Percentiles rank a stretch among this genome's conserved stretches.
Conservation (phyloP, 768 basidiomycete species). For the Saitozyma podzolica region DNA sequence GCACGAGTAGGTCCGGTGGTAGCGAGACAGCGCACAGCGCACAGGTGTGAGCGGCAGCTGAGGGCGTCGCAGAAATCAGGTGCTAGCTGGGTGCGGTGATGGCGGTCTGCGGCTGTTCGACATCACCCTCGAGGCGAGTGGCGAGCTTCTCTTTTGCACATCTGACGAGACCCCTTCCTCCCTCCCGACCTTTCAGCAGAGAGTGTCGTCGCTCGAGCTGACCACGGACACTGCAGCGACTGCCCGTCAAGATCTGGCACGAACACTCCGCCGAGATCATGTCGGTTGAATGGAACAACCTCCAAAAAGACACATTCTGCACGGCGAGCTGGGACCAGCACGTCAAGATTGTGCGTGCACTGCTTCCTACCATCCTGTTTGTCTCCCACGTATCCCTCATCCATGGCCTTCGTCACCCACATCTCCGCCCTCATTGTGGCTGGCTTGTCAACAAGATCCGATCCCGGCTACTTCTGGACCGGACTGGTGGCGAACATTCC, state of each 20-base stretch:
- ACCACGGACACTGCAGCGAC: constrained; percentile 60
- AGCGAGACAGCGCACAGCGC: not conserved
- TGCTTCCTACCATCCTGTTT: not conserved
- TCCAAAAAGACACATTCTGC: constrained; percentile 59
- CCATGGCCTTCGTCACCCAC: not conserved
- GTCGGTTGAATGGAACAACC: constrained; percentile 92
- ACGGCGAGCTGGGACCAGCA: constrained; percentile 73
- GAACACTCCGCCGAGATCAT: constrained; percentile 92
- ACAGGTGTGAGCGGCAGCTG: too few species aligned
- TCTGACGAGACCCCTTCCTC: not conserved
- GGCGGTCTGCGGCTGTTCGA: constrained; percentile 91
- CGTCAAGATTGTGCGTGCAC: constrained; percentile 72
- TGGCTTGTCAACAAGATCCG: not conserved
- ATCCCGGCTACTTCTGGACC: not conserved
- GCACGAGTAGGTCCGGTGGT: constrained; percentile 58
- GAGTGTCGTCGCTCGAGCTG: too few species aligned
- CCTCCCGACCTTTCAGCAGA: too few species aligned
- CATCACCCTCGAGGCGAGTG: constrained; percentile 71
- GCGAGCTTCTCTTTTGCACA: not conserved
- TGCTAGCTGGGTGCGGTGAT: constrained; percentile 85
- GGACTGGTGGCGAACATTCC: not conserved
- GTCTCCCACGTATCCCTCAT: constrained; percentile 9
- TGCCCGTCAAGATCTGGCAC: constrained; percentile 87
- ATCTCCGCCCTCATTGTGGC: not conserved
- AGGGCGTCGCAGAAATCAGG: constrained; percentile 66